Evolutionary conservation across 345 rosid species (phyloP), one percentile per base, ranked within the genome.

Genomic region (Salix caprea): DNA sequence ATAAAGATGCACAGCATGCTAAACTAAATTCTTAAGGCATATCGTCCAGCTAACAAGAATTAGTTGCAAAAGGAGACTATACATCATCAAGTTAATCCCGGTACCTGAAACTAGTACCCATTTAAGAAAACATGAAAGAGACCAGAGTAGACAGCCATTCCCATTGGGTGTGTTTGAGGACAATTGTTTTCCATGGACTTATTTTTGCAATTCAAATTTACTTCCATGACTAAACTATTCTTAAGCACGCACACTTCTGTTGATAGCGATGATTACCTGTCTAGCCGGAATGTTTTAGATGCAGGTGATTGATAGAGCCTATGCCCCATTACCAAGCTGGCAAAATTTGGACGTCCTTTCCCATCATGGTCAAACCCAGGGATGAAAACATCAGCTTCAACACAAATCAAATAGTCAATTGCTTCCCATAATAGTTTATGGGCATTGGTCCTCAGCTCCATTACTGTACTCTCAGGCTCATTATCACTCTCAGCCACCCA

Each of bases 401-500:
- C 91, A 40, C 93, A 87, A 67, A 95, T 81, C 48, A 88, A 69
- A 62, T 93, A 95, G 84, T 95, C 99, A 80, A 95, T 89, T 11
- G 97, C 99, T 80, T 95, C 97, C 99, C 99, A 95, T 34, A 95
- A 84, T 74, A 95, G 78, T 82, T 95, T 95, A 77, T 95, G 99
- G 69, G 98, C 99, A 83, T 91, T 93, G 70, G 95, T 95, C 83
- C 99, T 90, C 90, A 95, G 77, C 85, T 95, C 99, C 76, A 93
- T 88, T 65, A 95, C 99, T 0, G 98, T 91, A 80, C 93, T 95
- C 80, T 95, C 99, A 5, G 99, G 99, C 84, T 95, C 99, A 65
- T 95, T 91, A 83, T 95, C 98, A 77, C 99, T 93, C 86, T 95
- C 98, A 26, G 99, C 99, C 73, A 95, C 99, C 99, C 99, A 95